Base-by-base conservation (phyloP, 2,329 filamentous ascomycete genomes). In the Dactylonectria macrodidyma region DNA sequence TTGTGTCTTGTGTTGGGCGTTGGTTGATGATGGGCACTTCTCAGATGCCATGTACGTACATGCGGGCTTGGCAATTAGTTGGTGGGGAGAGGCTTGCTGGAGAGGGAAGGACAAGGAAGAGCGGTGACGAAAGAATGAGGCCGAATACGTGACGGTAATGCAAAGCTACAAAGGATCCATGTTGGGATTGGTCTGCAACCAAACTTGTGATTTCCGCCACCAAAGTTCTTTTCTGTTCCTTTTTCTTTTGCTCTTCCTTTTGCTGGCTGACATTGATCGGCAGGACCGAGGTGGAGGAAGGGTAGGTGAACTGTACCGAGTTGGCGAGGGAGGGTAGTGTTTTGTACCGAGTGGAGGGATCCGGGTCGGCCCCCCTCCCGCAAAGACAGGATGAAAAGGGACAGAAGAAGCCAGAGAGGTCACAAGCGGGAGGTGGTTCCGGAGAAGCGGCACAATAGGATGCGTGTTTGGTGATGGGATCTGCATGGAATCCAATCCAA, bases 61-160 rank as follows among this genome's bases (percentile, higher is more conserved):
- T 19, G 19, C 19, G 19, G 22, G 30, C 51, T 54, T 38, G 33
- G 51, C 33, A 30, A 5, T 30, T 30, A 30, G 19, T 16, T 36
- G 51, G 51, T 54, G 51, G 51, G n/a, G 51, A 54, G 51, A 22
- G 41, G 26, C 26, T 30, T 30, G 26, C 26, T 30, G 26, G 26
- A 30, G 26, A 30, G 26, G 26, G 41, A 44, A 44, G 16, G n/a
- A n/a, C 6, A n/a, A 44, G 41, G 41, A 44, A 44, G 41, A 44
- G 41, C 41, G 41, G 41, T 44, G 41, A 44, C 41, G 41, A 44
- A 44, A 44, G n/a, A 44, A 44, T n/a, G 41, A 44, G 41, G 41
- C 14, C 41, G 41, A 44, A 44, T 44, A 8, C 41, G 41, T n/a
- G 41, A 44, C 41, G 41, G 16, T 8, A 2, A 30, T 14, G 16